Evolutionary conservation across 345 rosid species (phyloP), one percentile per base, ranked within the genome.

Genomic region (Turritis glabra): DNA sequence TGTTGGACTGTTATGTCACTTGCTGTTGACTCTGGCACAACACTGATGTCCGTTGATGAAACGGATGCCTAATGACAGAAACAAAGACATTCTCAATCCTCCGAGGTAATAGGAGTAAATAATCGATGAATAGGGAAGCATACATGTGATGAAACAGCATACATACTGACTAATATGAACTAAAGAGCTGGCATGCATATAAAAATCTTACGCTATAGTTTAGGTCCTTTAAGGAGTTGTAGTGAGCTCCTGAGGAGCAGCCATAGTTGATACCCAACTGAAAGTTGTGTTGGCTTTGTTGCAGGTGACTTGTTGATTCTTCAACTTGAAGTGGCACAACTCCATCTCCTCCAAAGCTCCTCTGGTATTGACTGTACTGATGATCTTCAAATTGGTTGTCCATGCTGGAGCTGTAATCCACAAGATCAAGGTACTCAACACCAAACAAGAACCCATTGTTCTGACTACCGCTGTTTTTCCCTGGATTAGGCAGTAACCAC

Each of bases 351-450:
- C 84, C 80, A 63, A 77, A 80, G 70, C 71, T 82, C 83, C 83
- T 85, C 25, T 82, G 85, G 56, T 77, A 77, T 4, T 77, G 82
- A 48, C 56, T 60, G 37, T 80, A 81, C 32, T 83, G 86, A 67
- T 83, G 85, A 68, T 78, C 86, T 55, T 64, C 60, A 23, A 71
- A 82, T 48, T 80, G 90, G 74, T 78, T 83, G 80, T 84, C 92
- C 37, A 76, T 71, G 30, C 77, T 64, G 1, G 89, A 86, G 55
- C 81, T 84, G 73, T 86, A 93, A 73, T 89, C 97, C 29, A 83
- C 80, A n/a, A 93, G 84, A 70, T 90, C 94, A 80, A 93, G 82
- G 77, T 87, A 93, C 75, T 93, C 97, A 50, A 86, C 91, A 41
- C 81, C 79, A 46, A 90, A 86, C 81, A 86, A 52, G 76, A 86